These are phyloP conservation scores for Hevea brasiliensis DNA, from an alignment of 345 rosid genomes.

Conservation along the genomic window DNA sequence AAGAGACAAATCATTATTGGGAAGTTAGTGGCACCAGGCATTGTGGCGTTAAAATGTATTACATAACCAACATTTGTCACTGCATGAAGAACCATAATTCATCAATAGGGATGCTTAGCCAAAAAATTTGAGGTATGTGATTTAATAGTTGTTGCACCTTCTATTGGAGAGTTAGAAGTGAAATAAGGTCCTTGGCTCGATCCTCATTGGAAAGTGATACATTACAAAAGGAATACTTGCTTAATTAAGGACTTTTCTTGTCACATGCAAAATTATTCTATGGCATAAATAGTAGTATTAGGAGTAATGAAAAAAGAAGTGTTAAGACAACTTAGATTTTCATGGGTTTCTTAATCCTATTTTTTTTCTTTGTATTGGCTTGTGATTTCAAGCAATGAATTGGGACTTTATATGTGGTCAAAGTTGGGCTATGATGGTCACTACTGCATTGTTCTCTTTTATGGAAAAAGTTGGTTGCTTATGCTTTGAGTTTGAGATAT, in stretches of 20 bases:
- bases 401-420: no score
- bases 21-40: constrained; percentile 11
- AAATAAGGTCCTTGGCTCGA: constrained; percentile 49
- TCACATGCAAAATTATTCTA: constrained; percentile 44
- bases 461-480: no score
- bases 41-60: constrained; percentile 17
- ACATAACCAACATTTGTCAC: constrained; percentile 21
- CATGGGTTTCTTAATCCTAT: constrained; percentile 19
- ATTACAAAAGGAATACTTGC: constrained; percentile 44
- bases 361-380: not conserved
- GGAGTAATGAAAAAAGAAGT: constrained; percentile 21
- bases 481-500: no score
- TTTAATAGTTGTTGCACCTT: constrained; percentile 39
- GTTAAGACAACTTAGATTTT: constrained; percentile 1
- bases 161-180: constrained; percentile 50
- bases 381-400: no score
- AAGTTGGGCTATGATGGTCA: no score
- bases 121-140: constrained; percentile 12
- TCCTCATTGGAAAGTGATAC: constrained; percentile 41
- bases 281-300: constrained; percentile 13
- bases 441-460: no score
- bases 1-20: constrained; percentile 23
- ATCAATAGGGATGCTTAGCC: constrained; percentile 22
- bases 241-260: constrained; percentile 30
- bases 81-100: constrained; percentile 34